These are phyloP conservation scores for Aspergillus pseudoglaucus DNA, from an alignment of 2,329 filamentous ascomycete species.

Conservation along the genomic window DNA sequence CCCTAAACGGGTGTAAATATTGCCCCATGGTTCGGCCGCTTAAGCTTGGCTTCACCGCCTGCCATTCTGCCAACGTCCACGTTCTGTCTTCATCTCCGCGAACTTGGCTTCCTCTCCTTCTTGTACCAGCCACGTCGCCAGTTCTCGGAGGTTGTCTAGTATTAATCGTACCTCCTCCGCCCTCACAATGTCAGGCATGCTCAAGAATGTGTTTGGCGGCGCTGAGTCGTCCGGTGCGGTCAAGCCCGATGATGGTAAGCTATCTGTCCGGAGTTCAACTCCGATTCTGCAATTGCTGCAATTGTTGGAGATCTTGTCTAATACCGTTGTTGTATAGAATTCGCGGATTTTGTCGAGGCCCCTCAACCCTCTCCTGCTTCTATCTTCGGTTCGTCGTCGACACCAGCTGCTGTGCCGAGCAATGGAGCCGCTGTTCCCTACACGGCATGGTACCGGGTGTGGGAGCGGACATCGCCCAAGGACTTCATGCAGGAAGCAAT, in stretches of 20 bases:
- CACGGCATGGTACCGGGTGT: conserved; percentile 94
- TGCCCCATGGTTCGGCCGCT: no score
- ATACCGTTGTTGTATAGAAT: conserved; percentile 53
- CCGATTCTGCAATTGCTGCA: not conserved
- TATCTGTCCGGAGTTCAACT: not conserved
- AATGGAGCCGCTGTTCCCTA: conserved; percentile 51
- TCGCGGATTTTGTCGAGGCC: conserved; percentile 83
- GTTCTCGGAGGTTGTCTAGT: conserved; percentile 3
- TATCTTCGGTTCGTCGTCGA: conserved; percentile 38
- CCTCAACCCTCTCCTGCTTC: conserved; percentile 57
- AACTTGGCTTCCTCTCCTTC: conserved; percentile 2
- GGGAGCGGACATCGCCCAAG: conserved; percentile 75
- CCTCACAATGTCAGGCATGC: conserved; percentile 31
- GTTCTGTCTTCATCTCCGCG: no score
- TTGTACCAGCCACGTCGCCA: conserved; percentile 15
- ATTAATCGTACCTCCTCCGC: conserved; percentile 2
- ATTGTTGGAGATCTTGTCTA: not conserved
- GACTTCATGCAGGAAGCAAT: conserved; percentile 87
- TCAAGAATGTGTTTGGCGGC: conserved; percentile 36
- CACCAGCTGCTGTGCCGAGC: conserved; percentile 42
- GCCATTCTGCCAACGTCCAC: no score
- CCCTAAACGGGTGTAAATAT: no score
- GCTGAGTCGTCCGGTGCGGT: conserved; percentile 23
- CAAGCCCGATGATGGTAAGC: conserved; percentile 32
- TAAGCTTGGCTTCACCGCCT: no score